Base-by-base conservation (phyloP, 495 filamentous ascomycete genomes). In the Xylaria grammica region DNA sequence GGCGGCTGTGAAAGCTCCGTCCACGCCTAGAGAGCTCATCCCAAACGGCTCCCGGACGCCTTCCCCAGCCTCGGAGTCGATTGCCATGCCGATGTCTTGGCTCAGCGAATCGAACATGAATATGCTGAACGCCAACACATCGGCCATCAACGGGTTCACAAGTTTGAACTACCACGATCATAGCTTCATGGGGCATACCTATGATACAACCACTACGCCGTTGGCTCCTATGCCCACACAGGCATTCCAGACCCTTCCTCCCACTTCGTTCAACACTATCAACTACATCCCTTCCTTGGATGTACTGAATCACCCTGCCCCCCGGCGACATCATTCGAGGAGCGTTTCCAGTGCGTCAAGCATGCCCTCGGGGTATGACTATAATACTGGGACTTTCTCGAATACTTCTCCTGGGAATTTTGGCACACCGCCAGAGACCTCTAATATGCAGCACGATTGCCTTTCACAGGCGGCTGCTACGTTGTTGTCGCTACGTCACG, bases 301-400 rank as follows among this genome's bases (percentile, higher is more conserved):
- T 9, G 30, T 46, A 5, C 45, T 52, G 22, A 50, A 36, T 36
- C 63, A 65, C 9, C 20, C 54, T 27, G 38, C 30, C 30, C 27
- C 38, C 27, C 26, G 63, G 29, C 54, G 63, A 38, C 54, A 60
- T 22, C 63, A 65, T 54, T 59, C 63, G 10, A 53, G 63, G 49
- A 65, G 63, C 11, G 56, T 60, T 36, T 65, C 63, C n/a, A 65
- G 63, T 32, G 48, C 42, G 3, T 65, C 63, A 38, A 65, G 63
- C 22, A 59, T 65, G 26, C 54, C 53, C 6, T 60, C 63, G 26
- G 63, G 29, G 8, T 58, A 53, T 22, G 63, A 58, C 1, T 65
- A 60, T 60, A 38, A 45, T 11, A 46, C 34, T 44, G 22, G 44
- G 17, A 20, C 34, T 3, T 65, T 46, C 38, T 45, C 46, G 1